Evolutionary conservation across 2,329 filamentous ascomycete genomes (phyloP), one percentile per base, ranked within the genome.

Genomic region (Arthrobotrys pseudoclavata): DNA sequence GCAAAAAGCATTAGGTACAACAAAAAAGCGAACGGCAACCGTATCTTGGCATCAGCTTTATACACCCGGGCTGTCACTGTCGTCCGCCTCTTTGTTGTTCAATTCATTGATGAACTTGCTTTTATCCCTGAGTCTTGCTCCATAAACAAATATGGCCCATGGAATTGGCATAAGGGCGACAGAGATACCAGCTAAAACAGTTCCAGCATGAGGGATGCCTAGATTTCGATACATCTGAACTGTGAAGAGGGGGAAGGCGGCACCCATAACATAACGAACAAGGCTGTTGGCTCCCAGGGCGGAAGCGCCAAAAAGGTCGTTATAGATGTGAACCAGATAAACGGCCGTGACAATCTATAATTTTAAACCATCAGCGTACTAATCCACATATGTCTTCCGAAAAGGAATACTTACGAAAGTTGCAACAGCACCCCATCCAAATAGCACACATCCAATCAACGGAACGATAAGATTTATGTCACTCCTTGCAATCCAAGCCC

Each of bases 161-260:
- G 87, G 87, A n/a, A 89, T 84, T 0, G 87, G 87, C 61, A 88
- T 79, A 64, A 89, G 80, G 0, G 82, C 83, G 1, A 87, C 24
- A 0, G 86, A 84, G 2, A 90, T 81, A 69, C 85, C 85, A 0
- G 82, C 85, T 26, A 86, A 82, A 18, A 86, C 60, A 29, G 83
- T 84, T 5, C 83, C 84, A 0, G 85, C 85, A 83, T 85, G 85
- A 18, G 81, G 82, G 9, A 85, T 83, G 0, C 84, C 85, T 12
- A 86, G 79, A 0, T 53, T 79, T 18, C 82, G 64, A 66, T 85
- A 85, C 83, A 85, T 88, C 76, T 89, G 87, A 0, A 90, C 82
- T 0, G 88, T 87, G 79, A 91, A 91, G 0, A 91, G 82, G 0
- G 89, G 89, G 64, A 91, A 91, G 0, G 84, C 86, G 0, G 86